Conservation (phyloP, 805 yeast genomes). For the Scheffersomyces stipitis region DNA sequence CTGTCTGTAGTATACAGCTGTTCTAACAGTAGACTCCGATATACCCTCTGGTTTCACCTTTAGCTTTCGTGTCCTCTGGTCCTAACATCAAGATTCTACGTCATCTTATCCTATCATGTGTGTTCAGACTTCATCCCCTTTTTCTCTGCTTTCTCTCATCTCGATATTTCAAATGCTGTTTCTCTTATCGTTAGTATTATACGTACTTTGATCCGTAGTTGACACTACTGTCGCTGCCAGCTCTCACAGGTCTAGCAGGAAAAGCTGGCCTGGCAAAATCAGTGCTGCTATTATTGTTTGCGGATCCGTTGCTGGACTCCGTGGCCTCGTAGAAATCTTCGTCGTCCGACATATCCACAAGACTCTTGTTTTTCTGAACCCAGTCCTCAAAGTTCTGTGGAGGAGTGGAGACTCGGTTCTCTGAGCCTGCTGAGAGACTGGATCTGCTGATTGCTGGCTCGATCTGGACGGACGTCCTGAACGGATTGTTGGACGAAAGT, state of each 20-base stretch:
- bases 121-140: too few species aligned
- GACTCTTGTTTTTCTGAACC: conserved; percentile 49
- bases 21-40: too few species aligned
- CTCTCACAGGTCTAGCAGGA: conserved; percentile 27
- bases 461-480: conserved; percentile 41
- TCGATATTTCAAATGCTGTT: too few species aligned
- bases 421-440: conserved; percentile 7
- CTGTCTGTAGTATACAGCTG: too few species aligned
- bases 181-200: conserved; percentile 8
- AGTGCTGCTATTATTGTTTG: conserved; percentile 1
- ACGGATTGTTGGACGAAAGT: conserved; percentile 72
- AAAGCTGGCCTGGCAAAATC: conserved; percentile 18
- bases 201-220: conserved; percentile 31
- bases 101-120: too few species aligned
- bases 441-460: conserved; percentile 12
- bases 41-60: too few species aligned
- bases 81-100: too few species aligned
- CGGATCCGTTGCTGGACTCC: conserved; percentile 18
- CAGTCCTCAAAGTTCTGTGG: conserved; percentile 49
- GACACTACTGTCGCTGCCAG: conserved; percentile 37
- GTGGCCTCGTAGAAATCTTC: conserved; percentile 26
- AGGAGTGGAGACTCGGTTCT: not conserved
- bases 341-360: conserved; percentile 42
- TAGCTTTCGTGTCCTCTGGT: too few species aligned
- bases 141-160: too few species aligned